Evolutionary conservation across 306 rosid species (phyloP), one percentile per base, ranked within the genome.

Genomic region (Gastrolobium bilobum): DNA sequence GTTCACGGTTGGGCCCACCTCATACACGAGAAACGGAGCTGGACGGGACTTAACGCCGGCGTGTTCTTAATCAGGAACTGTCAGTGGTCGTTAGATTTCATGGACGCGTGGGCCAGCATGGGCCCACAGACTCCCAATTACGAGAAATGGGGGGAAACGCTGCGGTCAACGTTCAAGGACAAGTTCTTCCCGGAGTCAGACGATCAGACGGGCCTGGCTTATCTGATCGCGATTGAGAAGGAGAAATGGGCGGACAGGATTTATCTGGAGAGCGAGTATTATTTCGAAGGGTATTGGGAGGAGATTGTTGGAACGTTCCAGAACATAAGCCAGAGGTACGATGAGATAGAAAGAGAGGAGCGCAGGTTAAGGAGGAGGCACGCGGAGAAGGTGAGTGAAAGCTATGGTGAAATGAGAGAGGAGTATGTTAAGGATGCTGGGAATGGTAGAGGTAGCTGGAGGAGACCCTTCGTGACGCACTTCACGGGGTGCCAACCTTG

Each of bases 11-110:
- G 99, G 98, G 47, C 86, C 39, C 85, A 73, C 39, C 56, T 91
- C 37, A 78, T 95, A 0, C 84, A 83, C 66, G 84, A 95, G 60
- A 74, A 76, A 20, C 72, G 88, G n/a, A 92, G 94, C 81, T 92
- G 98, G 94, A 95, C 97, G 59, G 99, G 98, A 5, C 88, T 95
- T 0, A 92, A 92, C 86, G 99, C 99, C 44, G 96, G 97, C 10
- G 99, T 92, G 34, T 92, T 92, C 56, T 57, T 95, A 4, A 92
- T 92, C 10, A 60, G 98, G 34, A 95, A 95, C 87, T 95, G 94
- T 38, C 90, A 91, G 78, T 92, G 99, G 99, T 80, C 99, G 29
- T 81, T 92, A 88, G 97, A 90, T 29, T 87, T 95, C 39, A 84
- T 92, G 77, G 91, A 91, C 0, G 84, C 57, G 2, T 95, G 97